These are phyloP conservation scores for Croton setiger DNA, from an alignment of 441 rosid species.

Conservation along the genomic window DNA sequence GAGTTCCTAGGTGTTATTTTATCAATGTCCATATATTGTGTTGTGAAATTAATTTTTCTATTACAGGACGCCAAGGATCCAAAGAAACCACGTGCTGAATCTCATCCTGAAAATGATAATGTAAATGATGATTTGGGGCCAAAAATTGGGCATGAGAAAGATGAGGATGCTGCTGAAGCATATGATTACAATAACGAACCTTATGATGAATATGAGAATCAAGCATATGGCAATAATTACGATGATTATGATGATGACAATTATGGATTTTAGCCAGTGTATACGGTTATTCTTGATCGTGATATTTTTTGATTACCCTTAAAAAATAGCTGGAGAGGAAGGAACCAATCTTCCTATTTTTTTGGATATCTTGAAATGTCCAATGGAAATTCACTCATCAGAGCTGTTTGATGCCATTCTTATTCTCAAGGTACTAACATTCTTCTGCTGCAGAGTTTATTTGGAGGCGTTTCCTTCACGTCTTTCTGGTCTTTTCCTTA, in stretches of 20 bases:
- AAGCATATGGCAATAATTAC: constrained; percentile 24
- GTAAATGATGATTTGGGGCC: constrained; percentile 17
- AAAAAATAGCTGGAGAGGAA: neutral
- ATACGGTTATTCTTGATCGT: neutral
- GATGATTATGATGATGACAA: constrained; percentile 18
- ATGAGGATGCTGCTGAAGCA: constrained; percentile 21
- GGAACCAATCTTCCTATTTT: too few relatives aligned
- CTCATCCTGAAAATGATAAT: constrained; percentile 21
- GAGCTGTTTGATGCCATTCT: neutral
- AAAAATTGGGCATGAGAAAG: constrained; percentile 17
- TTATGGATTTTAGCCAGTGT: neutral
- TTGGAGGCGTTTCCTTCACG: too few relatives aligned
- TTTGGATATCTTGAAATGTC: too few relatives aligned
- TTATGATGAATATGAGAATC: constrained; percentile 21
- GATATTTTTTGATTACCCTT: constrained; percentile 1
- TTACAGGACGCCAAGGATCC: constrained; percentile 30
- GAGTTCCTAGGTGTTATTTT: neutral
- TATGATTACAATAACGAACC: constrained; percentile 14
- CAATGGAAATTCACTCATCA: neutral
- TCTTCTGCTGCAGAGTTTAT: too few relatives aligned
- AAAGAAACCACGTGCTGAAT: constrained; percentile 36
- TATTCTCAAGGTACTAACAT: neutral
- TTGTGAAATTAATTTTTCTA: constrained; percentile 10
- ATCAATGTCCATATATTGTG: neutral
- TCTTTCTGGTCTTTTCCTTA: too few relatives aligned